Evolutionary conservation across 2,329 filamentous ascomycete genomes (phyloP), one percentile per base, ranked within the genome.

Genomic region (Ciborinia camelliae): DNA sequence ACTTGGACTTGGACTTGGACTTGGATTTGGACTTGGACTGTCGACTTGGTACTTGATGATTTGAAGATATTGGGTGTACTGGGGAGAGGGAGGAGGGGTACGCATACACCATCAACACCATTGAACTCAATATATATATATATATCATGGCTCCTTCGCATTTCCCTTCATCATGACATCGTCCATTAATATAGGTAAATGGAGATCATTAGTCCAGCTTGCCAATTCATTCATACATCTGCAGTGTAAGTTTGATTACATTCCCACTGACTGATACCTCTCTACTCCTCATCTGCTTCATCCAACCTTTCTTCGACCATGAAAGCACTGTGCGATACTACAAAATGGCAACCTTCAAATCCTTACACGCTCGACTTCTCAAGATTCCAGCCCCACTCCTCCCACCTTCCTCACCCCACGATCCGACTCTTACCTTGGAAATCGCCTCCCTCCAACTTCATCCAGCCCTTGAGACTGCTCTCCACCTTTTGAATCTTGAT

Each of bases 401-500:
- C 62, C 54, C 72, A 68, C 66, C 69, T 69, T n/a, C 66, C 57
- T 53, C 53, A 20, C 65, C 69, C 14, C 64, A 64, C 52, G 66
- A 61, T 37, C 54, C 68, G 26, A 32, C 61, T 8, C 68, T 72
- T n/a, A 71, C 72, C 18, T 57, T 65, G 23, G 8, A 45, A 6
- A 76, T 76, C 61, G 65, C 74, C n/a, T 62, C 70, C 32, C 73
- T 79, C 6, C 70, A 70, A 10, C 69, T 81, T 1, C 81, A 83
- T 67, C 81, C 81, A 9, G 77, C 78, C 18, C 73, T 84, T 45
- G 82, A 84, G 76, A 75, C 80, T 12, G 73, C 79, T 0, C 75
- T 84, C 4, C 82, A 84, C 71, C 76, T 84, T 62, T 73, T 83
- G 37, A 84, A 84, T 70, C 73, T 75, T 67, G 81, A 84, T 70